Percentiles rank a stretch among this genome's conserved stretches.
These are phyloP conservation scores for Gremmenia infestans DNA, from an alignment of 2,329 filamentous ascomycete species.

Conservation along the genomic window DNA sequence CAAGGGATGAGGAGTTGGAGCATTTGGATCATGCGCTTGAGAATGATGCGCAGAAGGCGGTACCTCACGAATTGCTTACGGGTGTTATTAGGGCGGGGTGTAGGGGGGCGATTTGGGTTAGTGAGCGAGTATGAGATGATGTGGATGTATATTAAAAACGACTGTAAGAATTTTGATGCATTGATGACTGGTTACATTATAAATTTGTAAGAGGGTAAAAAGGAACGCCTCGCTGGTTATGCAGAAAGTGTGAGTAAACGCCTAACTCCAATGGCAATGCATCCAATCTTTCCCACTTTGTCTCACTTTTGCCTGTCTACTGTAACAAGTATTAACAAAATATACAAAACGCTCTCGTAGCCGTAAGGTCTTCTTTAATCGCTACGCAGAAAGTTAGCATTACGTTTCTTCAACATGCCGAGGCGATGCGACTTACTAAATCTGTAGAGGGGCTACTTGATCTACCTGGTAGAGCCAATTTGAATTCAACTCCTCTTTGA, in stretches of 20 bases:
- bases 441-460: conserved; percentile 90
- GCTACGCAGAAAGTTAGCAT: conserved; percentile 14
- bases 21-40: conserved; percentile 93
- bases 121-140: conserved; percentile 56
- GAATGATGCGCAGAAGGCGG: conserved; percentile 85
- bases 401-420: neutral
- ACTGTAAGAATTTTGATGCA: neutral
- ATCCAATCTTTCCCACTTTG: conserved; percentile 1
- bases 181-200: conserved; percentile 12
- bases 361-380: conserved; percentile 18
- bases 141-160: neutral
- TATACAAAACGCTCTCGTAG: conserved; percentile 14
- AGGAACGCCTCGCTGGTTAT: conserved; percentile 14
- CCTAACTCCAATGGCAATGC: conserved; percentile 8
- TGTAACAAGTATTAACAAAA: conserved; percentile 3
- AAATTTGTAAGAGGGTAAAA: neutral
- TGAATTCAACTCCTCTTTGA: conserved; percentile 83
- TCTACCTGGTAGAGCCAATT: conserved; percentile 98
- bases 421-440: conserved; percentile 65
- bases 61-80: conserved; percentile 84
- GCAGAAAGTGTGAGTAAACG: conserved; percentile 12
- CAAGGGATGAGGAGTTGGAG: conserved; percentile 93
- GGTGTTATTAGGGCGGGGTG: conserved; percentile 87
- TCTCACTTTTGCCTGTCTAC: neutral
- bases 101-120: conserved; percentile 87